Evolutionary conservation across 1,284 basidiomycete genomes (phyloP).

Genomic region (Pseudozyma sp.): DNA sequence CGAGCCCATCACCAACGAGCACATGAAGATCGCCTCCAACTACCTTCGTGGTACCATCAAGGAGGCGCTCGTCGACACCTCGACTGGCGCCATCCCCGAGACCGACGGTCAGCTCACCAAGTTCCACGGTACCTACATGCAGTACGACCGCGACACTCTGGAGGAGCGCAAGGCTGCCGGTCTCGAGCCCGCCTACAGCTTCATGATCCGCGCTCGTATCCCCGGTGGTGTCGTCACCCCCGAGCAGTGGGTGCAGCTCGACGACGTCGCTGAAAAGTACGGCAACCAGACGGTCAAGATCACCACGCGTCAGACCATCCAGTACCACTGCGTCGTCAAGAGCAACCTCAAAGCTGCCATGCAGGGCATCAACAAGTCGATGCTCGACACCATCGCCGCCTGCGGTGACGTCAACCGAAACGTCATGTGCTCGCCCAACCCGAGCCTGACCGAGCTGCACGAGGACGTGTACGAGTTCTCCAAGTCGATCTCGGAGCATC

Average conservation of each 20-base stretch:
- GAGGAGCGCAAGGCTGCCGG: slow-evolving; percentile 94
- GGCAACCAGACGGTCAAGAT: slow-evolving; percentile 96
- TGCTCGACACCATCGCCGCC: slow-evolving; percentile 95
- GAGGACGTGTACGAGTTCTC: slow-evolving; percentile 85
- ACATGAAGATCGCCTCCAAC: slow-evolving; percentile 97
- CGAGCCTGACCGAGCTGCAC: slow-evolving; percentile 86
- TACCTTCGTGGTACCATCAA: slow-evolving; percentile 95
- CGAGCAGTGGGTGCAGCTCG: slow-evolving; percentile 93
- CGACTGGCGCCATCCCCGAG: slow-evolving; percentile 88
- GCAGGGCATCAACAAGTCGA: slow-evolving; percentile 90
- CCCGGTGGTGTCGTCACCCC: slow-evolving; percentile 93
- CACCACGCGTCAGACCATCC: slow-evolving; percentile 98
- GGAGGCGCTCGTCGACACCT: slow-evolving; percentile 85
- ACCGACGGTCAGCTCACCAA: slow-evolving; percentile 95
- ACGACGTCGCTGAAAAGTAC: slow-evolving; percentile 94
- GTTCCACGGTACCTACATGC: slow-evolving; percentile 82
- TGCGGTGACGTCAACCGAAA: slow-evolving; percentile 98
- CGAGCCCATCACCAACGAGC: slow-evolving; percentile 97
- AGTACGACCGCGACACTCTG: slow-evolving; percentile 95
- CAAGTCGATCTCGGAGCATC: slow-evolving; percentile 84
- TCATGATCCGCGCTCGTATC: slow-evolving; percentile 98
- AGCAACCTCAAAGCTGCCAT: slow-evolving; percentile 94
- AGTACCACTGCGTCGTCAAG: slow-evolving; percentile 99
- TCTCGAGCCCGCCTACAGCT: slow-evolving; percentile 93
- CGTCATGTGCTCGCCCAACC: slow-evolving; percentile 92